Percentiles rank a stretch among this genome's conserved stretches.
Evolutionary conservation across 2,329 filamentous ascomycete genomes (phyloP).

Genomic region (Colletotrichum sp.): DNA sequence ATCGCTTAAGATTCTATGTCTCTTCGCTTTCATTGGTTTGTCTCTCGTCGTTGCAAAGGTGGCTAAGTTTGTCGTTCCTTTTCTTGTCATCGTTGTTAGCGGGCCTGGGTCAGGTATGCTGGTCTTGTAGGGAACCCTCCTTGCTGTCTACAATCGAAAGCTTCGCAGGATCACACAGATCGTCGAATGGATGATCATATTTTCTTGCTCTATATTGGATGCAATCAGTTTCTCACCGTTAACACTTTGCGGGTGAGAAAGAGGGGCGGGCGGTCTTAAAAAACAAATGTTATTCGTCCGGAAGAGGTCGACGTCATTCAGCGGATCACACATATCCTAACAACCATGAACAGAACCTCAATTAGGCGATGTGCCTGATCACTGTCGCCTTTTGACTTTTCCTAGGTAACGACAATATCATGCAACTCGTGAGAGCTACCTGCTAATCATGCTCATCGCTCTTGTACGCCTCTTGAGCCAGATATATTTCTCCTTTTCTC

Average conservation of each 20-base stretch:
- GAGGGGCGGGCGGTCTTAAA: neutral
- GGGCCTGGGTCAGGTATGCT: neutral
- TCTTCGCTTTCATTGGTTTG: neutral
- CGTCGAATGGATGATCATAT: neutral
- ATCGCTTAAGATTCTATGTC: neutral
- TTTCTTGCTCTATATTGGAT: neutral
- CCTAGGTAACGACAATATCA: neutral
- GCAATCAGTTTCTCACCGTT: neutral
- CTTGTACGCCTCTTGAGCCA: neutral
- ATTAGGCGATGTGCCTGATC: neutral
- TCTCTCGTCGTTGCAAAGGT: neutral
- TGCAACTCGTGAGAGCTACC: neutral
- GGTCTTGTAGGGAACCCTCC: neutral
- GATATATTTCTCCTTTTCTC: neutral
- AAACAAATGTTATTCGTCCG: accelerated
- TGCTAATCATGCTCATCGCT: accelerated
- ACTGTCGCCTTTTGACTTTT: neutral
- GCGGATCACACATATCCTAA: neutral
- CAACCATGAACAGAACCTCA: neutral
- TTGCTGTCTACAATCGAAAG: neutral
- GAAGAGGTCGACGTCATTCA: neutral
- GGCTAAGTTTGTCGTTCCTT: neutral
- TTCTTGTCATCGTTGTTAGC: neutral
- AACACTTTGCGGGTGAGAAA: neutral
- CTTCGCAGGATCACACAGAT: neutral